Evolutionary conservation across 495 filamentous ascomycete species (phyloP), one percentile per base, ranked within the genome.

Genomic region (Aspergillus carlsbadensis): DNA sequence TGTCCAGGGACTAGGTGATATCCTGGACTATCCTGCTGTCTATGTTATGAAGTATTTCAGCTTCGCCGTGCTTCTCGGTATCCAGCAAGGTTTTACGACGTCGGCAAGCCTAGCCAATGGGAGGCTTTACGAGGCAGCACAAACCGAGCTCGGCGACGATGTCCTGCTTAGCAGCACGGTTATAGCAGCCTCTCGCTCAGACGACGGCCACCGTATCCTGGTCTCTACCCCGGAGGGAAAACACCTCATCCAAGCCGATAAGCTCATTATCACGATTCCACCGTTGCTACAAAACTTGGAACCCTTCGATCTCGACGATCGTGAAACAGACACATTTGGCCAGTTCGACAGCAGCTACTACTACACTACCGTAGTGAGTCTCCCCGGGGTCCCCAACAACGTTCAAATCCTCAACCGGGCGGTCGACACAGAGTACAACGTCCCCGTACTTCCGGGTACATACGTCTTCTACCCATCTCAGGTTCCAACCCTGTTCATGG

Each of bases 191-290:
- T 44, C 63, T 10, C 67, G 67, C n/a, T 21, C 31, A 42, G 66
- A 57, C 3, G 62, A 71, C 6, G 10, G 56, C 0, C 60, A 63
- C 10, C 34, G 6, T 20, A 33, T 77, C 11, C 14, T 64, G 0
- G 65, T 77, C n/a, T 31, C 60, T 11, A 77, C 74, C 0, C 69
- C 73, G 1, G 46, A 56, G 0, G 78, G 77, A 1, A 56, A n/a
- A 4, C 70, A 70, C 52, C 61, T 74, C 22, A 71, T 82, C 47
- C 37, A 58, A 21, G 76, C 78, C 20, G 71, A 70, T 17, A 74
- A 77, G 43, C 51, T 81, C 31, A 51, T 84, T 11, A 61, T 78
- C 43, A 63, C 74, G 7, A 70, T 76, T 24, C 70, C 68, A 4
- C 61, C 64, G 0, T 54, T 58, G 14, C 41, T 71, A 6, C 45